Base-by-base conservation (phyloP, 2,329 filamentous ascomycete genomes). In the Venturia oleaginea region DNA sequence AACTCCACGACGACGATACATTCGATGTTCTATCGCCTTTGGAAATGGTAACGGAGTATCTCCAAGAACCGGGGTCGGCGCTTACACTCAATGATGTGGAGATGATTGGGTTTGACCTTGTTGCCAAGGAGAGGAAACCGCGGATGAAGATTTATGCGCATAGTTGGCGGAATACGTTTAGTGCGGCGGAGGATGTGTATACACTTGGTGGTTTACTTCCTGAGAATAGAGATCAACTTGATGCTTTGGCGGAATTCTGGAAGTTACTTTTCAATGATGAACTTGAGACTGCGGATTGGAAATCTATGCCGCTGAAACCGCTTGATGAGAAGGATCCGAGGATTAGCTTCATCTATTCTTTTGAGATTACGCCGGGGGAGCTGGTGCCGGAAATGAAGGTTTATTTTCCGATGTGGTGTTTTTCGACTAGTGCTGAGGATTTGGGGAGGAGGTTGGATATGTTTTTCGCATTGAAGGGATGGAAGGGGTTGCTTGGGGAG, bases 391-490 rank as follows among this genome's bases (percentile, higher is more conserved):
- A n/a, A 19, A 57, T 57, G 51, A 57, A 37, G 19, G 51, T 57
- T 10, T 57, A 57, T 57, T 57, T 57, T 11, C 51, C 51, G 17
- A 34, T 57, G 30, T 57, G 51, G 51, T 57, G 51, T 57, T 57
- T 57, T 34, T 19, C 51, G 27, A 34, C 27, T 2, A 32, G 27
- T 7, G 51, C 34, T n/a, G 27, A 57, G 19, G 51, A 57, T 57
- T 30, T 57, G 27, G 19, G 51, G 27, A 19, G 51, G 51, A 57
- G 51, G 30, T 57, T 57, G 51, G 51, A 57, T 34, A n/a, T 34
- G 15, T 57, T 57, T 22, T 57, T 57, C 30, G 24, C 10, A 17
- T 4, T 57, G 30, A 57, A 57, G 51, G 51, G 51, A 15, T 57
- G 51, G 51, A 15, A n/a, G 5, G 51, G 51, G 30, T 34, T 57